phyloP scores from a whole-genome alignment of 345 rosid species.

The Kandelia obovata region DNA sequence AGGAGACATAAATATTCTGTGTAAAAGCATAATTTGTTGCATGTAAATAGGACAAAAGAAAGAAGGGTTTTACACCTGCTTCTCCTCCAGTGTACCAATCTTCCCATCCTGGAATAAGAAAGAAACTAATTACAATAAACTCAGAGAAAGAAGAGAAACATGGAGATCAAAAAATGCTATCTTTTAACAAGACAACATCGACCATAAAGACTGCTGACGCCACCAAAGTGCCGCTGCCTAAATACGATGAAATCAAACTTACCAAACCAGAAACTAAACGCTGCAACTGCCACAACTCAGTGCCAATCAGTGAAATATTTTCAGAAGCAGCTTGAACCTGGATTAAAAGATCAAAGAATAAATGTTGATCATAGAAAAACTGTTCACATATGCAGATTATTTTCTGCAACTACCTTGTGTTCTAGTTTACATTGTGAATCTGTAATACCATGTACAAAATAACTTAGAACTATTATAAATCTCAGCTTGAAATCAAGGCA shows the following conservation, averaged over 20 bases:
- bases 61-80: conserved; percentile 54
- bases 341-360: conserved; percentile 10
- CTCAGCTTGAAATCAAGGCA: too few relatives aligned
- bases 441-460: too few relatives aligned
- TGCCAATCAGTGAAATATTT: conserved; percentile 56
- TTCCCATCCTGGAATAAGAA: conserved; percentile 66
- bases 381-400: not conserved
- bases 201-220: too few relatives aligned
- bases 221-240: not conserved
- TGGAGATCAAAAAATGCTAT: not conserved
- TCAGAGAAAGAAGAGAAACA: not conserved
- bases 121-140: not conserved
- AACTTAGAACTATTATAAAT: too few relatives aligned
- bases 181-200: not conserved
- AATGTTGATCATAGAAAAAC: not conserved
- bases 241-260: conserved; percentile 24
- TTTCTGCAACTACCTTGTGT: not conserved
- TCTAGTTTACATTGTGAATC: too few relatives aligned
- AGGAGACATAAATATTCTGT: too few relatives aligned
- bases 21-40: not conserved
- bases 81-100: conserved; percentile 64
- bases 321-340: conserved; percentile 67
- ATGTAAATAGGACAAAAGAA: not conserved
- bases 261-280: conserved; percentile 61
- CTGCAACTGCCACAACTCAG: conserved; percentile 61